Percentiles rank a stretch among this genome's conserved stretches.
Conservation (phyloP, 805 yeast species). For the Yarrowia osloensis region DNA sequence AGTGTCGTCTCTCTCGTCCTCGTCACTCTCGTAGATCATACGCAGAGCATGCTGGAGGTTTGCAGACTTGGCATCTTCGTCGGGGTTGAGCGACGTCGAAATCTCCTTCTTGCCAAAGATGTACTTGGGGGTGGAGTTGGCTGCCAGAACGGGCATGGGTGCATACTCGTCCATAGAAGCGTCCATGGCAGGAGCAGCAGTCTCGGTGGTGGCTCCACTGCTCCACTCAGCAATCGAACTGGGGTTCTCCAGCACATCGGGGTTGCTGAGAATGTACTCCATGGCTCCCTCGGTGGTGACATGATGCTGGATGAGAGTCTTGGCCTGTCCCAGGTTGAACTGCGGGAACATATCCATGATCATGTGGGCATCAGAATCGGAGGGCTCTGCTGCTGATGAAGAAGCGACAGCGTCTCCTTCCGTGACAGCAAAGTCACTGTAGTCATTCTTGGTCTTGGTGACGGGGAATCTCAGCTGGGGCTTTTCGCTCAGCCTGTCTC, state of each 20-base stretch:
- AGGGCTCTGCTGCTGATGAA: not conserved
- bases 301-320: conserved; percentile 51
- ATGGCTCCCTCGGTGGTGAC: conserved; percentile 58
- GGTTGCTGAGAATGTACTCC: conserved; percentile 62
- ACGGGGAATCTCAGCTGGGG: conserved; percentile 6
- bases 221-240: conserved; percentile 25
- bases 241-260: conserved; percentile 45
- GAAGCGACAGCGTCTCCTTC: not conserved
- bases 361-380: conserved; percentile 44
- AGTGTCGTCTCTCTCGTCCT: conserved; percentile 78
- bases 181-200: not conserved
- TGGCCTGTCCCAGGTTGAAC: conserved; percentile 51
- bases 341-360: conserved; percentile 67
- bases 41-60: conserved; percentile 40
- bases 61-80: conserved; percentile 29
- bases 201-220: not conserved
- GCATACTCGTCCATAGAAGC: not conserved
- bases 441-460: not conserved
- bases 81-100: conserved; percentile 34
- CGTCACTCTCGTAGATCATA: conserved; percentile 70
- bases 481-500: conserved; percentile 12
- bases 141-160: conserved; percentile 10
- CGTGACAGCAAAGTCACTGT: not conserved
- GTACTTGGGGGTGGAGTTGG: conserved; percentile 36
- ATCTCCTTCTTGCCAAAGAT: conserved; percentile 36